phyloP scores from a whole-genome alignment of 148 eudicot species.

The Agrostemma githago region DNA sequence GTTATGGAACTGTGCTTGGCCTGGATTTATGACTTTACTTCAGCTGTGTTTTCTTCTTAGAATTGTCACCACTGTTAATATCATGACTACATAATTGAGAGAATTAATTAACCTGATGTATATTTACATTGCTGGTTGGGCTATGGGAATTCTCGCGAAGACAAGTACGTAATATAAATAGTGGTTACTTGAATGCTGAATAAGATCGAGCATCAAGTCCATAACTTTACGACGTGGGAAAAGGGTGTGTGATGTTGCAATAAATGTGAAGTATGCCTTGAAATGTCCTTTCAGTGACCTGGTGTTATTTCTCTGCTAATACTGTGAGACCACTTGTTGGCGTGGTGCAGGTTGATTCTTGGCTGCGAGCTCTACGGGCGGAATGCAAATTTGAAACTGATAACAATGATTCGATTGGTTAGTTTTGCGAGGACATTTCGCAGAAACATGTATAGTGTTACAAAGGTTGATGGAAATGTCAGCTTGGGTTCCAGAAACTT shows the following conservation, averaged over 20 bases:
- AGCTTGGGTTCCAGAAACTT: conserved; percentile 9
- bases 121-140: not conserved
- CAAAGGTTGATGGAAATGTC: conserved; percentile 4
- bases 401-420: conserved; percentile 24
- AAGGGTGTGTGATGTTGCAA: not conserved
- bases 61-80: too few relatives aligned
- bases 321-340: conserved; percentile 1
- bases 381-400: conserved; percentile 46
- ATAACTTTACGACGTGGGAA: not conserved
- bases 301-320: not conserved
- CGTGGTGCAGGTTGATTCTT: conserved; percentile 49
- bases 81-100: not conserved
- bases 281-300: not conserved
- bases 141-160: not conserved
- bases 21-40: not conserved
- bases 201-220: not conserved
- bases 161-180: not conserved
- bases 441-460: conserved; percentile 23
- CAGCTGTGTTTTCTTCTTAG: not conserved
- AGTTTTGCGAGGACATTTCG: conserved; percentile 16
- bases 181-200: not conserved
- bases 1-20: not conserved
- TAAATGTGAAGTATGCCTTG: not conserved
- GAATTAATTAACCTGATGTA: not conserved
- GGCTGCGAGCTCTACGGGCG: conserved; percentile 57